Base-by-base conservation (phyloP, 129 eudicot species). In the Gnaphalium uliginosum region DNA sequence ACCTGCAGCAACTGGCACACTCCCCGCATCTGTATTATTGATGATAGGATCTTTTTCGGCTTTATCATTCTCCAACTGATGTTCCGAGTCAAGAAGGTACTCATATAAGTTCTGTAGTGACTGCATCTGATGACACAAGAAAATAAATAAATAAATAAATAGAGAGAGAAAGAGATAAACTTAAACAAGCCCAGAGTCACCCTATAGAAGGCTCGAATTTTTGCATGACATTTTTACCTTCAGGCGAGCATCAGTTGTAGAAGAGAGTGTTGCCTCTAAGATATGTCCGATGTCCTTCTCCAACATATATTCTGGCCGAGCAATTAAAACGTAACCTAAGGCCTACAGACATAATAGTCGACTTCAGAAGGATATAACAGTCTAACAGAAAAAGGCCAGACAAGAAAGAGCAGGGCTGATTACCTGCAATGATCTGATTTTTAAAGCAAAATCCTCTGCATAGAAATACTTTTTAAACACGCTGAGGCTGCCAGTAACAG, bases 1-100 rank as follows among this genome's bases (percentile, higher is more conserved):
- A 76, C 98, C 98, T 7, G 98, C 98, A 82, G 98, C 98, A 82
- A 87, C 96, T 46, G 98, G 97, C 48, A 90, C 98, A 81, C 78
- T 83, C 27, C 84, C 85, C 68, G 81, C 91, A 60, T 75, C 88
- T 68, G 66, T 75, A 26, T 88, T 50, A 81, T 81, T 48, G 74
- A 66, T 41, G 66, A 24, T 69, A 30, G 84, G 89, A 74, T 77
- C 79, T 29, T 76, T 29, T 72, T 68, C 84, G 57, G 81, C 74
- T 76, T 82, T 81, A 62, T 90, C 93, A 32, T 86, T 48, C 75
- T 78, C 92, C 97, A 94, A 83, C 81, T 80, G 93, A 54, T 77
- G 88, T 81, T 94, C 98, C 35, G 97, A 90, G 39, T 94, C 98
- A 37, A 89, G 85, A 84, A 94, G 97, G 82, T 94, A 94, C 76